These are phyloP conservation scores for Saccharum spontaneum DNA, from an alignment of 176 grass and related monocot genomes.

Conservation along the genomic window DNA sequence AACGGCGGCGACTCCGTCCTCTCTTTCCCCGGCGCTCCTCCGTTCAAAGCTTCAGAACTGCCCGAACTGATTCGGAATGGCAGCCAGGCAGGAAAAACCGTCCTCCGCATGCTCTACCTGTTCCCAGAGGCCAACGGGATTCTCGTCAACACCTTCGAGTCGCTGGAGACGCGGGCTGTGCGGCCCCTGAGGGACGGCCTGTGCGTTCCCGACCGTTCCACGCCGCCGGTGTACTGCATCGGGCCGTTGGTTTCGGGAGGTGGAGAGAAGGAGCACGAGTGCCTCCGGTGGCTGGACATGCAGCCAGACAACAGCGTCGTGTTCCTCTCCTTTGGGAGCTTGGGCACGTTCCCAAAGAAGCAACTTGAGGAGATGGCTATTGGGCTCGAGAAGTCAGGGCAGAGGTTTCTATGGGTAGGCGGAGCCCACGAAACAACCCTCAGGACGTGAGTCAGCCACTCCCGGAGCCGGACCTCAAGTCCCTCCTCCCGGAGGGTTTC, in stretches of 20 bases:
- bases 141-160: conserved; percentile 55
- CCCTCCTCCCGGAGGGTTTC: no score
- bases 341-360: conserved; percentile 34
- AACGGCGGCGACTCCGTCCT: background rate
- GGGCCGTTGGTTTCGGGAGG: no score
- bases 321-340: conserved; percentile 60
- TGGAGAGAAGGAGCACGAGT: no score
- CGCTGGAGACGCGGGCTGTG: conserved; percentile 35
- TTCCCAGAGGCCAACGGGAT: conserved; percentile 20
- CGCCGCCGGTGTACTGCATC: no score
- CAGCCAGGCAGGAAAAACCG: background rate
- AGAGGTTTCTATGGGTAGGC: no score
- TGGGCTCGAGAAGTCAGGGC: conserved; percentile 49
- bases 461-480: no score
- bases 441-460: no score
- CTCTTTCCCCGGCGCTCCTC: conserved; percentile 20
- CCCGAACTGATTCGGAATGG: background rate
- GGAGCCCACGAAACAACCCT: no score
- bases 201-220: no score
- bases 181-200: no score
- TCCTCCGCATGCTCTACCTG: background rate
- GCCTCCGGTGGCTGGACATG: conserved; percentile 44
- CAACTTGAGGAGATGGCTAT: conserved; percentile 49
- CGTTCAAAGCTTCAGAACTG: conserved; percentile 32
- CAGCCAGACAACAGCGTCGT: conserved; percentile 50